Evolutionary conservation across 208 protist species (phyloP), one percentile per base, ranked within the genome.

Genomic region (Crithidia expoeki): DNA sequence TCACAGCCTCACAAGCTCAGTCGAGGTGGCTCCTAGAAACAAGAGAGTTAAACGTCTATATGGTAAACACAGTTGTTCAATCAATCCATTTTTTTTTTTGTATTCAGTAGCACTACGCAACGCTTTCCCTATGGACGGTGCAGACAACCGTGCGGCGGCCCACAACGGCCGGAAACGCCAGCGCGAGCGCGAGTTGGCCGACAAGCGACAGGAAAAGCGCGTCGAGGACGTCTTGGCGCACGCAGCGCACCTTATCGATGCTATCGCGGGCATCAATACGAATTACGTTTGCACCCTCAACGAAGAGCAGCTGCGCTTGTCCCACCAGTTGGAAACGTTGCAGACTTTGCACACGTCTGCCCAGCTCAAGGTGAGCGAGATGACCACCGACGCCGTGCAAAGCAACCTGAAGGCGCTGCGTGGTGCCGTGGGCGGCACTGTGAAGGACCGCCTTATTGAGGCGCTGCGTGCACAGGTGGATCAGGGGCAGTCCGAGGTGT

Each of bases 151-250:
- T n/a, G 28, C 53, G 17, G 53, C 32, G 28, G 53, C 28, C 44
- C 44, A 28, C 44, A 21, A 32, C 23, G 38, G 21, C 21, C 16
- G 59, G 17, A 76, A 76, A 58, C 62, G 71, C 2, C 71, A 66
- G 46, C 62, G 71, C 4, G 63, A 71, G 30, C 71, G 71, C 30
- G 71, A 76, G 32, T 38, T 42, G 63, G 71, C 49, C 7, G 53
- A 52, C 30, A 42, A 46, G 55, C 62, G 60, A 4, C 63, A 70
- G 63, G 64, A 72, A 25, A 46, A 66, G 21, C 70, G 72, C 9
- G 65, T 70, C 11, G 70, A 80, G 73, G 72, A 83, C 7, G 55
- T 76, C 4, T 32, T 74, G 72, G 60, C 64, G 23, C 40, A 73
- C 68, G 80, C 62, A n/a, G 65, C 58, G 49, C 68, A 59, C 61